Conservation (phyloP, 805 yeast genomes). For the Metschnikowia koreensis region DNA sequence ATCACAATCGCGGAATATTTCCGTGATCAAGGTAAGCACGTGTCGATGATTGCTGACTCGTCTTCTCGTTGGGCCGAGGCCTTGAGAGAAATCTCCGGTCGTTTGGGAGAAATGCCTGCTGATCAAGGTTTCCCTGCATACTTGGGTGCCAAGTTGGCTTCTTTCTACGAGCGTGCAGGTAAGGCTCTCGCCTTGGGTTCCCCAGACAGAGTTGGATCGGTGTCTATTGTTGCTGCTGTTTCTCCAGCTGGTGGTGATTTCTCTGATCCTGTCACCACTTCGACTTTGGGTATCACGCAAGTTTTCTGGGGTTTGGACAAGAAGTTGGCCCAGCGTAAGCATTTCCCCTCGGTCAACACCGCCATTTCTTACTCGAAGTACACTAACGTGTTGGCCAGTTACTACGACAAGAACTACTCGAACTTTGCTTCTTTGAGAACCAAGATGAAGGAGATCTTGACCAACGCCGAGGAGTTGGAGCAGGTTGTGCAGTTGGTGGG, state of each 20-base stretch:
- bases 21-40: slow-evolving; percentile 99
- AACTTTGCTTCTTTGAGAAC: slow-evolving; percentile 90
- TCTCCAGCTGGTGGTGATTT: slow-evolving; percentile 99
- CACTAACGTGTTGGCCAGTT: slow-evolving; percentile 80
- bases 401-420: slow-evolving; percentile 81
- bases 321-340: slow-evolving; percentile 98
- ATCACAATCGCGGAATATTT: slow-evolving; percentile 97
- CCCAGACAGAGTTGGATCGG: slow-evolving; percentile 95
- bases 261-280: slow-evolving; percentile 98
- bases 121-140: slow-evolving; percentile 99
- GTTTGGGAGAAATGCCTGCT: slow-evolving; percentile 99
- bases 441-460: slow-evolving; percentile 88
- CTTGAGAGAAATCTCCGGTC: slow-evolving; percentile 98
- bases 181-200: slow-evolving; percentile 92
- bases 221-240: slow-evolving; percentile 98
- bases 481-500: slow-evolving; percentile 99
- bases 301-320: slow-evolving; percentile 99
- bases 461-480: slow-evolving; percentile 97
- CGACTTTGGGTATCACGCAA: slow-evolving; percentile 99
- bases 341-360: slow-evolving; percentile 98
- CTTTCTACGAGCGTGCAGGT: slow-evolving; percentile 99
- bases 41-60: slow-evolving; percentile 99
- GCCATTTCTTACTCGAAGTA: slow-evolving; percentile 96
- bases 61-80: slow-evolving; percentile 99
- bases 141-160: slow-evolving; percentile 97